Percentiles rank a stretch among this genome's conserved stretches.
Evolutionary conservation across 345 rosid genomes (phyloP).

Genomic region (Eucalyptus polyanthemos): DNA sequence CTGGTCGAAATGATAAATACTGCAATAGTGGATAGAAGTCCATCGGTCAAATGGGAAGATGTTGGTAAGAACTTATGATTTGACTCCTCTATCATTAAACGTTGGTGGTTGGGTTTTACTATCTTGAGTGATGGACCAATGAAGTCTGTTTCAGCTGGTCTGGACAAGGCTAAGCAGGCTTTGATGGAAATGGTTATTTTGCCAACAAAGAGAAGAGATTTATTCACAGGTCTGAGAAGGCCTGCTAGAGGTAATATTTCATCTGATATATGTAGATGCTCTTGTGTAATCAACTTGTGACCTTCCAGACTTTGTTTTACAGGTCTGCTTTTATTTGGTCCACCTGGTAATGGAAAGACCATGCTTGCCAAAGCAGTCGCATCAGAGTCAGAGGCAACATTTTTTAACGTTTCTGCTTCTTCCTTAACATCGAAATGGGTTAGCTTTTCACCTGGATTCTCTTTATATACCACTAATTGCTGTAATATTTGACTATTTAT

Average conservation of each 20-base stretch:
- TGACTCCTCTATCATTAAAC: background rate
- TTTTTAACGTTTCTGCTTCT: constrained; percentile 94
- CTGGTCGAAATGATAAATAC: constrained; percentile 83
- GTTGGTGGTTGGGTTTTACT: background rate
- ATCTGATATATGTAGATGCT: background rate
- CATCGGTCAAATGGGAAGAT: constrained; percentile 94
- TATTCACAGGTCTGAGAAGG: constrained; percentile 92
- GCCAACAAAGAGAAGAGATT: constrained; percentile 86
- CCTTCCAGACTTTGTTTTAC: background rate
- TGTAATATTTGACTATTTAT: background rate
- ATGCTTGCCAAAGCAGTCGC: constrained; percentile 99
- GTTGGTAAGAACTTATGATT: constrained; percentile 46
- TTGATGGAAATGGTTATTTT: constrained; percentile 94
- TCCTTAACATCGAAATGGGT: constrained; percentile 98
- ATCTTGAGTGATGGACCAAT: background rate
- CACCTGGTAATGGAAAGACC: constrained; percentile 98
- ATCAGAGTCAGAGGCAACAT: constrained; percentile 92
- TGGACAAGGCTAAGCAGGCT: constrained; percentile 93
- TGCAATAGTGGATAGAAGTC: constrained; percentile 90
- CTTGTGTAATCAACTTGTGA: background rate
- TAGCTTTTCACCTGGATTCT: background rate
- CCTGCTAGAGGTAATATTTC: constrained; percentile 77
- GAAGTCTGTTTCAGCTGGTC: constrained; percentile 56
- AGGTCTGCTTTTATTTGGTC: constrained; percentile 97
- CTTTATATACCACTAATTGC: background rate